Evolutionary conservation across 1,284 basidiomycete genomes (phyloP), one percentile per base, ranked within the genome.

Genomic region (Malassezia slooffiae): DNA sequence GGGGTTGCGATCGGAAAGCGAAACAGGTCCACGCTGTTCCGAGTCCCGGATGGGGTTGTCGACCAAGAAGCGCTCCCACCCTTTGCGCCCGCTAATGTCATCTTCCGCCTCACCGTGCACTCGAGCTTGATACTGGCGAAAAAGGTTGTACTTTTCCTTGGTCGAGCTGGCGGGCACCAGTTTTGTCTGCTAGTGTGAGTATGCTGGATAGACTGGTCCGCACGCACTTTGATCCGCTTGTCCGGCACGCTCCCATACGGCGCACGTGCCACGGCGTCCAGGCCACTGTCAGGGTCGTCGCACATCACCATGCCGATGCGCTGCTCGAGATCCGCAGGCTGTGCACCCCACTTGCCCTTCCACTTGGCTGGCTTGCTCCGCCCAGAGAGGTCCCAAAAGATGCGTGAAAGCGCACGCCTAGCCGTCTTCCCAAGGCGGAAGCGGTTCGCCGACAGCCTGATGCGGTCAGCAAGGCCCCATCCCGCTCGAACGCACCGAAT

Each of bases 131-230:
- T 68, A 68, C 10, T 43, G 43, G 20, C 60, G 54, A 31, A 58
- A 68, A 5, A 68, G 54, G 21, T 43, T 35, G 34, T 63, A 67
- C 45, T 67, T 67, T 51, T 67, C 64, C 12, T 53, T 41, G 4
- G 54, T 57, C 12, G 34, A 28, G 7, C 12, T 27, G 16, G 45
- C 45, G 21, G 32, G 29, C 3, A 7, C 16, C 11, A 20, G n/a
- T n/a, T n/a, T n/a, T n/a, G n/a, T n/a, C n/a, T n/a, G n/a, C n/a
- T n/a, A n/a, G n/a, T n/a, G n/a, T n/a, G n/a, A n/a, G n/a, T n/a
- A n/a, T n/a, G n/a, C n/a, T n/a, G n/a, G n/a, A n/a, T n/a, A n/a
- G n/a, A n/a, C n/a, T n/a, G n/a, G n/a, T n/a, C n/a, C n/a, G n/a
- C 6, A 16, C 31, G 16, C 13, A 45, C 33, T 15, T 47, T 11